These are phyloP conservation scores for Spiraea crenata DNA, from an alignment of 331 rosid species.

Conservation along the genomic window DNA sequence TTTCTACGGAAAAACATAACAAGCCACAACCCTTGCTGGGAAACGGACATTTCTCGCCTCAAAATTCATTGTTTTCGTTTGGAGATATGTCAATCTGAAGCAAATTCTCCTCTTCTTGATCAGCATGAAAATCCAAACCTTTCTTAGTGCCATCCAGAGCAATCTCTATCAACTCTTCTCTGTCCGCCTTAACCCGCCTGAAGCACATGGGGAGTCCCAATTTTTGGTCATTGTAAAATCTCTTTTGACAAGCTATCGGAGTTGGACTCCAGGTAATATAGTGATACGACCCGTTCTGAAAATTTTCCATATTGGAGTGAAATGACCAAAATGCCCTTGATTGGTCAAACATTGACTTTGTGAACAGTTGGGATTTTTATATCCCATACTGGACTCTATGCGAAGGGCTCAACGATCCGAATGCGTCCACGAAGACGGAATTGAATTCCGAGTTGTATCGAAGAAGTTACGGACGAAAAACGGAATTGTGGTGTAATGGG, in stretches of 20 bases:
- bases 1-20: too few relatives aligned
- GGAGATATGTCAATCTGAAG: conserved; percentile 81
- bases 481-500: too few relatives aligned
- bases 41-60: conserved; percentile 33
- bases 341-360: too few relatives aligned
- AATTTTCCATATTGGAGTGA: too few relatives aligned
- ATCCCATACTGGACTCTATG: too few relatives aligned
- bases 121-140: conserved; percentile 37
- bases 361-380: too few relatives aligned
- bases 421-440: too few relatives aligned
- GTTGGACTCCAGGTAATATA: conserved; percentile 76
- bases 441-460: too few relatives aligned
- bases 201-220: conserved; percentile 46
- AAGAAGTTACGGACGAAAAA: too few relatives aligned
- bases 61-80: conserved; percentile 30
- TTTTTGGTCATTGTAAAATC: conserved; percentile 33
- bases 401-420: too few relatives aligned
- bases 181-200: conserved; percentile 72
- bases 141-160: conserved; percentile 51
- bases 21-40: conserved; percentile 38
- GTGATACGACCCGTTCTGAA: too few relatives aligned
- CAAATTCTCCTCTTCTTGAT: conserved; percentile 74
- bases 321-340: too few relatives aligned
- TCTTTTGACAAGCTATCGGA: conserved; percentile 66
- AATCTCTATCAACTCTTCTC: conserved; percentile 82